Evolutionary conservation across 148 eudicot species (phyloP).

Genomic region (Pharnaceum exiguum): DNA sequence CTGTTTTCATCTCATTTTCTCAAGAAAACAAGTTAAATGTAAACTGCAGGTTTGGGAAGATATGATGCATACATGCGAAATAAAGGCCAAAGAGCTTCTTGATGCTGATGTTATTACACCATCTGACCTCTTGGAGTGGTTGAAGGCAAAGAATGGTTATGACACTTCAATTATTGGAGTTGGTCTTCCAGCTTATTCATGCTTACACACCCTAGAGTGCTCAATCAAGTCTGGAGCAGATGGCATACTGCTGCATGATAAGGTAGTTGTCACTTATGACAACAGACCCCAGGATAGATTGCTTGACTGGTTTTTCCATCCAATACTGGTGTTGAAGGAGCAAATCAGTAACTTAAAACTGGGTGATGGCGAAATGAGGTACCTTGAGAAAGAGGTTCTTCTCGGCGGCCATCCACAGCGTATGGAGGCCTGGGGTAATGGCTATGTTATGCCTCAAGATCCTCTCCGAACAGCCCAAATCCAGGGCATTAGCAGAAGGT

Average conservation of each 20-base stretch:
- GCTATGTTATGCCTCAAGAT: slow-evolving; percentile 51
- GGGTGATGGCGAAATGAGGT: slow-evolving; percentile 57
- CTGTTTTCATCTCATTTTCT: background rate
- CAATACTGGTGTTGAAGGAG: slow-evolving; percentile 78
- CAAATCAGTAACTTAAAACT: slow-evolving; percentile 57
- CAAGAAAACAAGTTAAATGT: slow-evolving; percentile 1
- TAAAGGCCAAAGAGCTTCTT: slow-evolving; percentile 55
- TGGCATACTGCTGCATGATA: slow-evolving; percentile 59
- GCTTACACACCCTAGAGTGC: slow-evolving; percentile 38
- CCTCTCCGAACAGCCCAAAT: slow-evolving; percentile 77
- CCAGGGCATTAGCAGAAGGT: slow-evolving; percentile 92
- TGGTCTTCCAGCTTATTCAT: slow-evolving; percentile 73
- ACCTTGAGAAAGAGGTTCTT: slow-evolving; percentile 59
- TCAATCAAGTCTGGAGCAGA: slow-evolving; percentile 64
- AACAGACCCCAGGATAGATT: slow-evolving; percentile 78
- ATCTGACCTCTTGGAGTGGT: slow-evolving; percentile 71
- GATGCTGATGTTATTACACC: slow-evolving; percentile 45
- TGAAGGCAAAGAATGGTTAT: slow-evolving; percentile 52
- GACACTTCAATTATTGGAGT: slow-evolving; percentile 53
- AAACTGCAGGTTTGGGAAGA: slow-evolving; percentile 75
- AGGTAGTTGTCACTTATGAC: slow-evolving; percentile 47
- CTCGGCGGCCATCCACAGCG: slow-evolving; percentile 49
- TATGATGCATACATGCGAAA: slow-evolving; percentile 62
- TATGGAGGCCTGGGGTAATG: slow-evolving; percentile 67
- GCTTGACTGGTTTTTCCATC: slow-evolving; percentile 88